A percentile compares a stretch with the other conserved stretches of the same genome.
Evolutionary conservation across 2,329 filamentous ascomycete genomes (phyloP).

Genomic region (Myriosclerotinia duriaeana): DNA sequence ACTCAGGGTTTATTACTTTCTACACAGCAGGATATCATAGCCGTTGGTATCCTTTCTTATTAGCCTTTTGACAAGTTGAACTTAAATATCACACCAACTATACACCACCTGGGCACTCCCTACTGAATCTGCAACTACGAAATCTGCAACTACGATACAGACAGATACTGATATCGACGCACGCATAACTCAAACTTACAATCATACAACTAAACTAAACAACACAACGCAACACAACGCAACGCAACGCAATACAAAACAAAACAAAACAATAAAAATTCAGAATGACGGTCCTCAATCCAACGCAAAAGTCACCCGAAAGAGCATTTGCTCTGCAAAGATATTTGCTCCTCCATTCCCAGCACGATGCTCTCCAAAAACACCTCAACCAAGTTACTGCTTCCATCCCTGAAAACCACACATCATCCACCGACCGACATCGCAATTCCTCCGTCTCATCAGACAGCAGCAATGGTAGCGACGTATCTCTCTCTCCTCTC

Average conservation of each 20-base stretch:
- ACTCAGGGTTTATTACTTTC: neutral
- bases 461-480: neutral
- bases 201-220: no score
- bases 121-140: neutral
- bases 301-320: slow-evolving; percentile 34
- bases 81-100: neutral
- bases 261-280: neutral
- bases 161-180: neutral
- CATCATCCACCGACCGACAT: slow-evolving; percentile 19
- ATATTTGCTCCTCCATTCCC: slow-evolving; percentile 41
- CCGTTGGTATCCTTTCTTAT: neutral
- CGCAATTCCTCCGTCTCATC: slow-evolving; percentile 26
- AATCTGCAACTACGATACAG: neutral
- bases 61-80: neutral
- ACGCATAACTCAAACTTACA: no score
- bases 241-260: neutral
- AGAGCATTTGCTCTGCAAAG: slow-evolving; percentile 41
- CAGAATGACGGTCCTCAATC: slow-evolving; percentile 23
- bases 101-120: no score
- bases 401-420: slow-evolving; percentile 15
- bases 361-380: slow-evolving; percentile 41
- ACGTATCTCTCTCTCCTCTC: slow-evolving; percentile 11
- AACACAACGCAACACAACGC: neutral
- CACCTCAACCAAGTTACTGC: slow-evolving; percentile 36
- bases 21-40: neutral